Base-by-base conservation (phyloP, 345 rosid genomes). In the Physaria fendleri region DNA sequence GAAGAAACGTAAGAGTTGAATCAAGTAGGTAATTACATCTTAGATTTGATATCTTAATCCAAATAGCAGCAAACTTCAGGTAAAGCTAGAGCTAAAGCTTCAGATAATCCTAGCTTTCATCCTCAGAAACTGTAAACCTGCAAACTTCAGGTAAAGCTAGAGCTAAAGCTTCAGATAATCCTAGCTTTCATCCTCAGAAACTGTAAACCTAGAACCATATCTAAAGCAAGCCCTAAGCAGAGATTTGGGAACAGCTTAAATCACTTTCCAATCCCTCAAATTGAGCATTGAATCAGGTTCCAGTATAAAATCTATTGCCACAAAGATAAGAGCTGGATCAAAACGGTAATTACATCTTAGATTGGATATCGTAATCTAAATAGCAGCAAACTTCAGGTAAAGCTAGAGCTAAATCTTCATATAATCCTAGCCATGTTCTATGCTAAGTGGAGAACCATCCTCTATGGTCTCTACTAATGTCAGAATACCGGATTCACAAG, bases 381-480 rank as follows among this genome's bases (percentile, higher is more conserved):
- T n/a, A n/a, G n/a, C n/a, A n/a, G n/a, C n/a, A n/a, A n/a, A n/a
- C n/a, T n/a, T n/a, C n/a, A n/a, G n/a, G n/a, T n/a, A n/a, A n/a
- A n/a, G n/a, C n/a, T n/a, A n/a, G n/a, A n/a, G n/a, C n/a, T n/a
- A n/a, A n/a, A n/a, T n/a, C n/a, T n/a, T n/a, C n/a, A n/a, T n/a
- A n/a, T n/a, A n/a, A n/a, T n/a, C n/a, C n/a, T n/a, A n/a, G n/a
- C n/a, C 37, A 33, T 27, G 3, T 14, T 0, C 4, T 12, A 17
- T 27, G 6, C 39, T 13, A 43, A 29, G 13, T 13, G 18, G 48
- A 21, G 94, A 83, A 51, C 94, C 94, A 51, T 85, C 85, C 74
- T 85, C 94, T 20, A 85, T 71, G 5, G 87, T 83, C 76, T 81
- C 94, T 4, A 85, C 90, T 65, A 85, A 40, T 42, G 87, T 78